Evolutionary conservation across 73 alveolate species (phyloP).

Genomic region (Loxodes magnus): DNA sequence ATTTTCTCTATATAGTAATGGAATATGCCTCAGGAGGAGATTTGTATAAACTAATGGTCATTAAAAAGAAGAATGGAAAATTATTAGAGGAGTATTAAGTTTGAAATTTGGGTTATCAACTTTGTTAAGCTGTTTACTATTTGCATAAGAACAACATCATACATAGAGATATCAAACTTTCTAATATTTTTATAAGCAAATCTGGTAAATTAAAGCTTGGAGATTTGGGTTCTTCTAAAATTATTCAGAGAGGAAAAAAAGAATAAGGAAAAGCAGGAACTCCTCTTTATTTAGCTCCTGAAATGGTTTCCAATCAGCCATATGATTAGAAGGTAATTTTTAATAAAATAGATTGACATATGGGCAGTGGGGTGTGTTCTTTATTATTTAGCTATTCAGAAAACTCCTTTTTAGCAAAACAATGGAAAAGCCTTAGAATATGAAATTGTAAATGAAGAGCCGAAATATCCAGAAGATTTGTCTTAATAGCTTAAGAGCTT

Average conservation of each 20-base stretch:
- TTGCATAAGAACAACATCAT: constrained; percentile 1
- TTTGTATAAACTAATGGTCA: constrained; percentile 64
- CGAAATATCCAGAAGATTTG: no score
- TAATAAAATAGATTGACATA: no score
- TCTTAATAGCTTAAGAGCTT: no score
- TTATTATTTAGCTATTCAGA: constrained; percentile 75
- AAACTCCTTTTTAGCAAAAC: constrained; percentile 97
- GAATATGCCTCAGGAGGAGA: constrained; percentile 95
- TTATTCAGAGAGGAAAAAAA: no score
- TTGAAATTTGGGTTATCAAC: no score
- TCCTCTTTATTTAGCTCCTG: constrained; percentile 13
- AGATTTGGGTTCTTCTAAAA: constrained; percentile 9
- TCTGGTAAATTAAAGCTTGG: constrained; percentile 6
- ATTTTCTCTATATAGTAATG: constrained; percentile 80
- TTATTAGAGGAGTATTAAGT: no score
- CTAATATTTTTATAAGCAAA: constrained; percentile 3
- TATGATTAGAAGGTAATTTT: constrained; percentile 91
- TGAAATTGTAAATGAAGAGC: no score
- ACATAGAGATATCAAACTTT: constrained; percentile 8
- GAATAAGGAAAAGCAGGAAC: constrained; percentile 9
- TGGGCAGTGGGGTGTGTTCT: constrained; percentile 97
- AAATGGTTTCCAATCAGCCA: constrained; percentile 55
- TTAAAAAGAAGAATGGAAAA: no score
- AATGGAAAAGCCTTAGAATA: no score
- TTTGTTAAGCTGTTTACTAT: constrained; percentile 6